These are phyloP conservation scores for Neofusicoccum parvum DNA, from an alignment of 2,329 filamentous ascomycete genomes.

Conservation along the genomic window DNA sequence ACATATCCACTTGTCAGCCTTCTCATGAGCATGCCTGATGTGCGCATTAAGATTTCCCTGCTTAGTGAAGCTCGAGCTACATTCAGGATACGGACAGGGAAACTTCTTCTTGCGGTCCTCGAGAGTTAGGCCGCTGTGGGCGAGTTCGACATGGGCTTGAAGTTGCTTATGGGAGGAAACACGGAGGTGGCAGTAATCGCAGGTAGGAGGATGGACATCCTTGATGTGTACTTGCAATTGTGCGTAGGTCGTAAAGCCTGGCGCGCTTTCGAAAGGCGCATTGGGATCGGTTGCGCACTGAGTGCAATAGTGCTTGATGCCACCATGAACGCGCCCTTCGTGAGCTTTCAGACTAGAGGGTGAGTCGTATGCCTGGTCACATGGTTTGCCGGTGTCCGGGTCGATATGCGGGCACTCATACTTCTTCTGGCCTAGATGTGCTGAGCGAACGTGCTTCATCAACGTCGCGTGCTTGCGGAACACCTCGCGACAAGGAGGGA, in stretches of 20 bases:
- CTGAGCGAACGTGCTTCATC: constrained; percentile 76
- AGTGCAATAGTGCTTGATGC: constrained; percentile 73
- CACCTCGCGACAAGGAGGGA: constrained; percentile 69
- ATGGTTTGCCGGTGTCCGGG: constrained; percentile 56
- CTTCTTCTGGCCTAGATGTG: constrained; percentile 71
- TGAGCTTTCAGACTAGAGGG: constrained; percentile 72
- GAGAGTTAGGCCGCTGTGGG: constrained; percentile 58
- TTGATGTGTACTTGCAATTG: constrained; percentile 74
- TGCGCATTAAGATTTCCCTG: constrained; percentile 82
- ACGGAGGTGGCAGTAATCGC: constrained; percentile 70
- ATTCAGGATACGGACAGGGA: constrained; percentile 67
- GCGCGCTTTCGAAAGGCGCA: constrained; percentile 37
- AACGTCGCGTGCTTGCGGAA: constrained; percentile 90
- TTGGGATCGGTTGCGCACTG: constrained; percentile 61
- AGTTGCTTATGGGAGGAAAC: constrained; percentile 60
- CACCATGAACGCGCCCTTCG: constrained; percentile 68
- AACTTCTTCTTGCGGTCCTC: constrained; percentile 65
- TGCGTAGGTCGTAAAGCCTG: constrained; percentile 68
- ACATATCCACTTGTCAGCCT: constrained; percentile 74
- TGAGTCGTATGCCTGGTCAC: constrained; percentile 72
- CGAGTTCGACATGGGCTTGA: constrained; percentile 71
- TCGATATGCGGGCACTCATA: constrained; percentile 69
- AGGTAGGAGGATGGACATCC: constrained; percentile 70
- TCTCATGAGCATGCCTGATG: constrained; percentile 74
- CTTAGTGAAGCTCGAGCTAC: constrained; percentile 77